Evolutionary conservation across 192 early-diverging fungal species (phyloP).

Genomic region (Spizellomyces punctatus): DNA sequence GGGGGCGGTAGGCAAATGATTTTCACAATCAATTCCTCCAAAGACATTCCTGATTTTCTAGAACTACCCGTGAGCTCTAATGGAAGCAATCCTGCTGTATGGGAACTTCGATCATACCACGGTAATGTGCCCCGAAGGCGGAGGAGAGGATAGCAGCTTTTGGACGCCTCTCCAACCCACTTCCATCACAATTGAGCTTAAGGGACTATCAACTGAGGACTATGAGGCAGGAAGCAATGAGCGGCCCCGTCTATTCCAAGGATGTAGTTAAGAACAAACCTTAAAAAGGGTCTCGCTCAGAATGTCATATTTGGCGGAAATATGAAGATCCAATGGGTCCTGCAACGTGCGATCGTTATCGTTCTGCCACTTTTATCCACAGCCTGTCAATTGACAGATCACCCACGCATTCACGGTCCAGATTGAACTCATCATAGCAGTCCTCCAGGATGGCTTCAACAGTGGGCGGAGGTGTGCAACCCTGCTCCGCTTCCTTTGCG

Average conservation of each 20-base stretch:
- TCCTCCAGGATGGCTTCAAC: background rate
- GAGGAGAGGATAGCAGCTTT: slow-evolving; percentile 3
- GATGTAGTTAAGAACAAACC: background rate
- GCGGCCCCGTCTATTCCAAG: no score
- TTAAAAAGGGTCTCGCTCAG: slow-evolving; percentile 25
- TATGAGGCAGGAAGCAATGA: background rate
- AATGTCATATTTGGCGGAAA: slow-evolving; percentile 26
- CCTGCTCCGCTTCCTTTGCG: slow-evolving; percentile 6
- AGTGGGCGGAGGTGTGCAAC: slow-evolving; percentile 1
- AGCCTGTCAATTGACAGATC: background rate
- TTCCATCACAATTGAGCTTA: slow-evolving; percentile 31
- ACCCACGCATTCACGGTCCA: background rate
- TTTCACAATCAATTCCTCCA: slow-evolving; percentile 28
- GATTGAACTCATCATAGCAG: background rate
- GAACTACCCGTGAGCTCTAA: background rate
- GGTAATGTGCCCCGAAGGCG: slow-evolving; percentile 18
- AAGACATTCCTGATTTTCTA: slow-evolving; percentile 15
- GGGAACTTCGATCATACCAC: slow-evolving; percentile 18
- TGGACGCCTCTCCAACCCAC: slow-evolving; percentile 18
- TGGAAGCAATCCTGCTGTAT: no score
- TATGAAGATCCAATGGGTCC: background rate
- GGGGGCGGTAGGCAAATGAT: slow-evolving; percentile 25
- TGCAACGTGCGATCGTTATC: background rate
- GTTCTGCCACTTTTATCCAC: no score
- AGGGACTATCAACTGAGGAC: background rate